Conservation (phyloP, 768 basidiomycete species). For the Tephrocybe sp. region DNA sequence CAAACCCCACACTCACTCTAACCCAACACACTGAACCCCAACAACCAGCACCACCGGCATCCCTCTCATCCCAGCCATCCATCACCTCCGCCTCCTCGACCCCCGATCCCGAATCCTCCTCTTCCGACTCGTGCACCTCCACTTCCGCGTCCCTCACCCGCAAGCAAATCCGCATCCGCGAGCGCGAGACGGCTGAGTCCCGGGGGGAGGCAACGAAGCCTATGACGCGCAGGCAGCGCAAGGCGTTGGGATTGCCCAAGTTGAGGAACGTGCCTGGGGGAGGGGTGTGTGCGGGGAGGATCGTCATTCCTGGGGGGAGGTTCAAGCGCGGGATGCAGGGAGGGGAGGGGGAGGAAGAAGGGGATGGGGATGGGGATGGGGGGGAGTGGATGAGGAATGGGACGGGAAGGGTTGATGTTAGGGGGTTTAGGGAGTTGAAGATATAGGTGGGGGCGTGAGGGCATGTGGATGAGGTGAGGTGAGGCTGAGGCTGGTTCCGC, state of each 20-base stretch:
- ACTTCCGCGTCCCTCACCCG: conserved; percentile 20
- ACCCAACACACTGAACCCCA: too few species aligned
- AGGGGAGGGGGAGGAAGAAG: conserved; percentile 30
- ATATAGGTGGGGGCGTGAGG: conserved; percentile 38
- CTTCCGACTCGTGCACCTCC: conserved; percentile 2
- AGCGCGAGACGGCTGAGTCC: too few species aligned
- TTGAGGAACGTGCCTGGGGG: conserved; percentile 29
- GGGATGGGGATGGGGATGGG: conserved; percentile 28
- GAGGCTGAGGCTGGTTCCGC: too few species aligned
- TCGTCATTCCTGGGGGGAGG: conserved; percentile 66
- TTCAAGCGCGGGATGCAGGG: conserved; percentile 24
- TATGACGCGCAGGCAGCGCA: conserved; percentile 68
- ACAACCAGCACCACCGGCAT: background rate
- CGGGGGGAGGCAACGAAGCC: conserved; percentile 36
- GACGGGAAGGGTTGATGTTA: conserved; percentile 70
- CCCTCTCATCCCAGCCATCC: background rate
- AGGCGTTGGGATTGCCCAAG: conserved; percentile 68
- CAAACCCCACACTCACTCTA: too few species aligned
- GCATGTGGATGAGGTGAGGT: background rate
- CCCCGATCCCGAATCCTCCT: background rate
- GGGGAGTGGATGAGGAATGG: conserved; percentile 66
- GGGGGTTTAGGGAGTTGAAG: conserved; percentile 77
- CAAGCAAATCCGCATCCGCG: conserved; percentile 3
- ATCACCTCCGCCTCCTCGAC: background rate
- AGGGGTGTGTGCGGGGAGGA: conserved; percentile 58